phyloP scores from a whole-genome alignment of 345 rosid genomes.

The Moringa oleifera region DNA sequence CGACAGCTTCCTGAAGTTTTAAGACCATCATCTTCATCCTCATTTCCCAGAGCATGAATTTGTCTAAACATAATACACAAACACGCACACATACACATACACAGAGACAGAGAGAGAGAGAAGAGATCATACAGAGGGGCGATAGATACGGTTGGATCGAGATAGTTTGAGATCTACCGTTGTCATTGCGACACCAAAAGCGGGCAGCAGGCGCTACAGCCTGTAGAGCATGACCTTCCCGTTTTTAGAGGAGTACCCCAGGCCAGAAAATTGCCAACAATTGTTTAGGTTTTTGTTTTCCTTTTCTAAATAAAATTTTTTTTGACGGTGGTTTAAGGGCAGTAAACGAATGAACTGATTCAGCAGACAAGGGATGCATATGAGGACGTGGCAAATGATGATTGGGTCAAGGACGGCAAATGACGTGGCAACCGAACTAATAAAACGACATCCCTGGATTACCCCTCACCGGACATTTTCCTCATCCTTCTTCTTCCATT shows the following conservation, averaged over 20 bases:
- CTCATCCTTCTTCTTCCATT: too few relatives aligned
- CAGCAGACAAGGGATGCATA: too few relatives aligned
- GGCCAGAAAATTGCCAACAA: too few relatives aligned
- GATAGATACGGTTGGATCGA: conserved; percentile 59
- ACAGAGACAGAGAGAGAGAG: too few relatives aligned
- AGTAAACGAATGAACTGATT: too few relatives aligned
- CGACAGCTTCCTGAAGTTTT: conserved; percentile 50
- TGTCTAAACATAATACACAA: not conserved
- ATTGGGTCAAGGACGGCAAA: not conserved
- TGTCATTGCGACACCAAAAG: conserved; percentile 6
- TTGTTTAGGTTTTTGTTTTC: too few relatives aligned
- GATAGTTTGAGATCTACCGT: conserved; percentile 54
- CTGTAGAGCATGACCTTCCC: too few relatives aligned
- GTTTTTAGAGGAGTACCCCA: too few relatives aligned
- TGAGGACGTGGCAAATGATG: conserved; percentile 5
- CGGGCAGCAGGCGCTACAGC: too few relatives aligned
- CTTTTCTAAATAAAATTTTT: too few relatives aligned
- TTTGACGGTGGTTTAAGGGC: too few relatives aligned
- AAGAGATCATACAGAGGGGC: conserved; percentile 46
- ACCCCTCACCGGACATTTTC: not conserved
- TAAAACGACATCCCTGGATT: not conserved
- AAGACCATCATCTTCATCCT: not conserved
- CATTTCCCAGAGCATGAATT: not conserved
- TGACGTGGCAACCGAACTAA: conserved; percentile 8
- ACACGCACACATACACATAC: not conserved